Percentiles rank a stretch among this genome's conserved stretches.
Conservation (phyloP, 1,284 basidiomycete genomes). For the Bothia castanella region DNA sequence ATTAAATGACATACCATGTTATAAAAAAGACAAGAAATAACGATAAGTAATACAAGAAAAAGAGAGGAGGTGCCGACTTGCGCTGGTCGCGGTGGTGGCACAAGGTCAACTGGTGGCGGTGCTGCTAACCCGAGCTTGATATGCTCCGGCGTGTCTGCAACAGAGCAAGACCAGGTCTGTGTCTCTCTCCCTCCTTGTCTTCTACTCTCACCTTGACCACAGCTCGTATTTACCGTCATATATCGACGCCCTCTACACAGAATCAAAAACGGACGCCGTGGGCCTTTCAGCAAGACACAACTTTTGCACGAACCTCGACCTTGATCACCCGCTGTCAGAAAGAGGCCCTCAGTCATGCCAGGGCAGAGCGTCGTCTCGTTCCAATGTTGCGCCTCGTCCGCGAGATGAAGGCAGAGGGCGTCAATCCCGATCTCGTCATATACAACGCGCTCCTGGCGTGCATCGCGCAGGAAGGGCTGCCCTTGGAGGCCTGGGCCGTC, state of each 20-base stretch:
- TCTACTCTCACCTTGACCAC: no score
- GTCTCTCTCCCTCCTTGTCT: no score
- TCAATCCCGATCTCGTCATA: slow-evolving; percentile 49
- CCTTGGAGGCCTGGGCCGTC: slow-evolving; percentile 61
- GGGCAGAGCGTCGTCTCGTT: slow-evolving; percentile 24
- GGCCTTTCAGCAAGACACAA: slow-evolving; percentile 28
- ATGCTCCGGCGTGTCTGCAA: no score
- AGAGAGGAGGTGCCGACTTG: no score
- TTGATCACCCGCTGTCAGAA: slow-evolving; percentile 38
- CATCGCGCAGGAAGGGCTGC: slow-evolving; percentile 40
- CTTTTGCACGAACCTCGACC: slow-evolving; percentile 29
- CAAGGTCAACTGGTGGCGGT: no score
- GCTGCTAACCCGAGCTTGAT: no score
- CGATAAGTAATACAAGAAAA: no score
- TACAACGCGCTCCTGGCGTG: slow-evolving; percentile 56
- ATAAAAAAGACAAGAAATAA: no score
- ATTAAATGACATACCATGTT: no score
- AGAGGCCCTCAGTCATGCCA: slow-evolving; percentile 38
- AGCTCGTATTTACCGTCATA: slow-evolving; percentile 3
- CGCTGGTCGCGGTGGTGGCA: no score
- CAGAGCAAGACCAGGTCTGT: no score
- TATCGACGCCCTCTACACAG: slow-evolving; percentile 7
- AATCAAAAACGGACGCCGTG: slow-evolving; percentile 21
- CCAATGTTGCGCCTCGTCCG: slow-evolving; percentile 34
- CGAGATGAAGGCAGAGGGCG: slow-evolving; percentile 53